phyloP scores from a whole-genome alignment of 2,329 filamentous ascomycete genomes.

The Tolypocladium tropicale region DNA sequence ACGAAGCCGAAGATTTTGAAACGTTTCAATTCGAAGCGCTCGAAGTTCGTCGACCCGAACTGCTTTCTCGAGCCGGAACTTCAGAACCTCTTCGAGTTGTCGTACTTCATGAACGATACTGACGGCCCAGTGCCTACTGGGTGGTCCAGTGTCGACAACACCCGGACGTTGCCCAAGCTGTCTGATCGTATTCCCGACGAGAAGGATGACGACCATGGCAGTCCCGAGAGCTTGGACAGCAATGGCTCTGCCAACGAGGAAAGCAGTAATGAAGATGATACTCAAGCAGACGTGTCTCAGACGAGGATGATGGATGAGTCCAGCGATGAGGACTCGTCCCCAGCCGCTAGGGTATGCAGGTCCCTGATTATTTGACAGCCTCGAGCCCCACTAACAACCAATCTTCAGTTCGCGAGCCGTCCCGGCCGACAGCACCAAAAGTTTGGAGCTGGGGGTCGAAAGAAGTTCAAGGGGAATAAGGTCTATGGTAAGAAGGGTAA shows the following conservation, averaged over 20 bases:
- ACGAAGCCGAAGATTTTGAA: slow-evolving; percentile 24
- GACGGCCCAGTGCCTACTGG: slow-evolving; percentile 58
- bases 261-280: slow-evolving; percentile 40
- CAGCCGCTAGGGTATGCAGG: slow-evolving; percentile 14
- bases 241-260: slow-evolving; percentile 39
- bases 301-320: slow-evolving; percentile 52
- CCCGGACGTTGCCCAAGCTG: slow-evolving; percentile 45
- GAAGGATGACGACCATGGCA: slow-evolving; percentile 37
- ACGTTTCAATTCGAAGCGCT: slow-evolving; percentile 38
- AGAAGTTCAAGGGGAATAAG: slow-evolving; percentile 36
- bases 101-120: slow-evolving; percentile 46
- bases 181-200: slow-evolving; percentile 34
- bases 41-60: slow-evolving; percentile 40
- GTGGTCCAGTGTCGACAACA: slow-evolving; percentile 52
- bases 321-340: slow-evolving; percentile 40
- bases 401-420: slow-evolving; percentile 8
- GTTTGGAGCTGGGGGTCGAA: slow-evolving; percentile 25
- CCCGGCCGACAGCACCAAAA: slow-evolving; percentile 13
- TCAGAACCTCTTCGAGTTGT: slow-evolving; percentile 68
- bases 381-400: slow-evolving; percentile 2
- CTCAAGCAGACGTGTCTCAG: slow-evolving; percentile 16
- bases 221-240: slow-evolving; percentile 36
- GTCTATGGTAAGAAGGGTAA: slow-evolving; percentile 38
- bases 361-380: not conserved
- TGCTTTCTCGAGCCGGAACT: slow-evolving; percentile 52